Evolutionary conservation across 2,329 filamentous ascomycete species (phyloP).

Genomic region (Aplosporella prunicola): DNA sequence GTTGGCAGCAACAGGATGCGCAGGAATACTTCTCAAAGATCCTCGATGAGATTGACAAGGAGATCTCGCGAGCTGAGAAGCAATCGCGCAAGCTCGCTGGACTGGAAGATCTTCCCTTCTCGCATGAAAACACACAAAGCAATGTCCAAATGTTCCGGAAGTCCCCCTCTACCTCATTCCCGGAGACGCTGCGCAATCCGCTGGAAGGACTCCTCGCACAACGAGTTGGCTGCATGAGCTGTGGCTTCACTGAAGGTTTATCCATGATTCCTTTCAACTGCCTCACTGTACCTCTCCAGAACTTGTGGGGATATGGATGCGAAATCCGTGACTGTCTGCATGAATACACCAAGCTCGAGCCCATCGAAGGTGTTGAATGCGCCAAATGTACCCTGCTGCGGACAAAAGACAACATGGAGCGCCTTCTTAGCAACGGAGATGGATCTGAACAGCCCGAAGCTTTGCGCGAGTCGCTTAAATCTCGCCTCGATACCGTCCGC

Average conservation of each 20-base stretch:
- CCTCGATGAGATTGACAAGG: conserved; percentile 73
- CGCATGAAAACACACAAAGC: conserved; percentile 4
- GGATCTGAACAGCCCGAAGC: conserved; percentile 4
- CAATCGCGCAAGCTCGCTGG: conserved; percentile 23
- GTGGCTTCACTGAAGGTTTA: conserved; percentile 78
- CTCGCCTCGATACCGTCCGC: conserved; percentile 56
- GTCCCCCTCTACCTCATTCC: conserved; percentile 5
- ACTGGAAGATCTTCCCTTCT: not conserved
- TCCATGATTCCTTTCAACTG: conserved; percentile 92
- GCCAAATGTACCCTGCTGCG: conserved; percentile 74
- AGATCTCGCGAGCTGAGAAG: conserved; percentile 45
- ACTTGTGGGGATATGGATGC: conserved; percentile 55
- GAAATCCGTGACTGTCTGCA: conserved; percentile 71
- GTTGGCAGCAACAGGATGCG: conserved; percentile 92
- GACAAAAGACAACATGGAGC: conserved; percentile 39
- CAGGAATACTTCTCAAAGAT: conserved; percentile 95
- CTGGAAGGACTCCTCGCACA: conserved; percentile 83
- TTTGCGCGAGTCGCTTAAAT: not conserved
- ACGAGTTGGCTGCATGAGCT: conserved; percentile 75
- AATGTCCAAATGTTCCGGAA: not conserved
- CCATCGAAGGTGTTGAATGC: conserved; percentile 84
- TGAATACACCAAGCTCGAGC: conserved; percentile 74
- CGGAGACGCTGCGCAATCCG: conserved; percentile 52
- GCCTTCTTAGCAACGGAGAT: conserved; percentile 26
- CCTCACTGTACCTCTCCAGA: conserved; percentile 72